A percentile compares a stretch with the other conserved stretches of the same genome.
These are phyloP conservation scores for Amphibolis antarctica DNA, from an alignment of 106 monocot species.

Conservation along the genomic window DNA sequence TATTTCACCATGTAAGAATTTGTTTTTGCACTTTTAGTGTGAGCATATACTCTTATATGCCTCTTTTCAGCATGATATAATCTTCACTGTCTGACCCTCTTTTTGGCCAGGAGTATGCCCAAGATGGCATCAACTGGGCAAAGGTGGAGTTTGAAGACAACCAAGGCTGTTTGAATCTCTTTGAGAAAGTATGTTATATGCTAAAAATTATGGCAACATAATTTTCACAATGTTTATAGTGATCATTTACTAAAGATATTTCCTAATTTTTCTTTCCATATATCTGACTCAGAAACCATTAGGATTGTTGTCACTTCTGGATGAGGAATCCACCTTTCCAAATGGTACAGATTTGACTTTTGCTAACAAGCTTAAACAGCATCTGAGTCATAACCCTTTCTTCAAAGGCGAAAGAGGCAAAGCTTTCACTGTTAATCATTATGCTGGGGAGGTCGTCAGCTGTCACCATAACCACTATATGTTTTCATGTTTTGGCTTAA, in stretches of 20 bases:
- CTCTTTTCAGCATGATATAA: neutral
- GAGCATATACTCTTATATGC: too few relatives aligned
- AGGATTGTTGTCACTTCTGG: slow-evolving; percentile 80
- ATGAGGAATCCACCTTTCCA: slow-evolving; percentile 98
- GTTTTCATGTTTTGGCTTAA: neutral
- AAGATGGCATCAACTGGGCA: slow-evolving; percentile 96
- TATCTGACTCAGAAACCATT: slow-evolving; percentile 68
- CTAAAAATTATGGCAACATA: neutral
- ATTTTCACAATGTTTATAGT: neutral
- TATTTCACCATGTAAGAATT: too few relatives aligned
- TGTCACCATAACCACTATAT: neutral
- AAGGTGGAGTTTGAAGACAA: slow-evolving; percentile 97
- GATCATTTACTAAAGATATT: neutral
- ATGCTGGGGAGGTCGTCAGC: slow-evolving; percentile 79
- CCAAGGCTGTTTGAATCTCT: slow-evolving; percentile 77
- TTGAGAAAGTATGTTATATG: slow-evolving; percentile 65
- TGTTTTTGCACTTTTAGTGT: too few relatives aligned
- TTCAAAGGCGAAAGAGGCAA: slow-evolving; percentile 86
- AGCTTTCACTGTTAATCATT: slow-evolving; percentile 66
- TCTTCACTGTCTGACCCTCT: neutral
- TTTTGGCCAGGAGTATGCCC: slow-evolving; percentile 68
- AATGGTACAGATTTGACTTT: slow-evolving; percentile 95
- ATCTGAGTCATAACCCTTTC: slow-evolving; percentile 66
- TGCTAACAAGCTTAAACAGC: slow-evolving; percentile 86
- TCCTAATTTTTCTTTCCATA: neutral